phyloP scores from a whole-genome alignment of 768 basidiomycete species.

The Cyathus striatus region DNA sequence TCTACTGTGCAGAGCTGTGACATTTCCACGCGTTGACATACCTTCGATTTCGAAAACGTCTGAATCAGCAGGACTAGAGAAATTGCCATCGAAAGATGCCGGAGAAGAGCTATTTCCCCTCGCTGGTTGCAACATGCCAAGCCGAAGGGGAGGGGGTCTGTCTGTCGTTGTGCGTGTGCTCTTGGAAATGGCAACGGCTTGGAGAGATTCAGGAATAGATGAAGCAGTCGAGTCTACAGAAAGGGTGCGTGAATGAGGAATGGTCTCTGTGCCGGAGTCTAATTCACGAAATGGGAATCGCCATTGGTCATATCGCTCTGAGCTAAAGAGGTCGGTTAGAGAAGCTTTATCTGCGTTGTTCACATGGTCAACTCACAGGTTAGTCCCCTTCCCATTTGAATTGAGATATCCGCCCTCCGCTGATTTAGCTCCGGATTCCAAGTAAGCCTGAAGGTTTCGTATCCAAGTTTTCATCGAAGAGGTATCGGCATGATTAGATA shows the following conservation, averaged over 20 bases:
- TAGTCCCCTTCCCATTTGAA: too few relatives aligned
- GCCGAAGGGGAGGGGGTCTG: conserved; percentile 43
- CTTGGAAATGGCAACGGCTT: conserved; percentile 15
- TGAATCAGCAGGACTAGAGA: conserved; percentile 55
- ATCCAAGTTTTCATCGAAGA: conserved; percentile 72
- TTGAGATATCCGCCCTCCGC: too few relatives aligned
- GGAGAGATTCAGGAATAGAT: conserved; percentile 36
- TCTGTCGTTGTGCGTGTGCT: conserved; percentile 17
- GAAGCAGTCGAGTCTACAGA: conserved; percentile 59
- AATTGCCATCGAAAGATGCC: conserved; percentile 46
- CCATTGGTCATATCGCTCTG: conserved; percentile 32
- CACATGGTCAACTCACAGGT: too few relatives aligned
- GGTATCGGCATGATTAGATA: conserved; percentile 34
- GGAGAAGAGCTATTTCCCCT: conserved; percentile 39
- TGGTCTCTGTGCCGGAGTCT: conserved; percentile 29
- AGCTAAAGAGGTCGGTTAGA: too few relatives aligned
- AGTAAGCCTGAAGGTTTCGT: conserved; percentile 66
- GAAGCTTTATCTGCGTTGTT: too few relatives aligned
- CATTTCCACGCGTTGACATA: too few relatives aligned
- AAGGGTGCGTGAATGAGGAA: conserved; percentile 53
- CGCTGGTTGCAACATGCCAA: conserved; percentile 37
- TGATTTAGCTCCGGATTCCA: conserved; percentile 32
- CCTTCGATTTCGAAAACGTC: conserved; percentile 36
- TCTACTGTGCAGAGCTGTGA: too few relatives aligned
- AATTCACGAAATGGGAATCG: conserved; percentile 27